Conservation (phyloP, 176 grass and related monocot genomes). For the Ensete glaucum region DNA sequence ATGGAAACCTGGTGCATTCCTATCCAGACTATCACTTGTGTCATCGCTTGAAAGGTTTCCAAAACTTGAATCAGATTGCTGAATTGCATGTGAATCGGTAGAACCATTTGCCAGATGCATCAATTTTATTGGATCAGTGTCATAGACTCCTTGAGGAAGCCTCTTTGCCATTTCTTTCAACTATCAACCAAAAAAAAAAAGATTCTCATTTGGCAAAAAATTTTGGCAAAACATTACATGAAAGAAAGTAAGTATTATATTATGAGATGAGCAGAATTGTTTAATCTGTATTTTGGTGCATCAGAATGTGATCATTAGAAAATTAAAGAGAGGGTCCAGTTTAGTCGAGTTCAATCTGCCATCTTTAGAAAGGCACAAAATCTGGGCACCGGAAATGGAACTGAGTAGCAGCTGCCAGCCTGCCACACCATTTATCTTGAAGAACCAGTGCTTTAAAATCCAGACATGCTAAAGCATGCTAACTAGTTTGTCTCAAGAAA, state of each 20-base stretch:
- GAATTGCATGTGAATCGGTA: background rate
- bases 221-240: background rate
- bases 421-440: background rate
- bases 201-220: background rate
- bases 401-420: background rate
- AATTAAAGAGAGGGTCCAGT: background rate
- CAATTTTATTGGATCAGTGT: constrained; percentile 23
- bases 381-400: background rate
- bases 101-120: constrained; percentile 27
- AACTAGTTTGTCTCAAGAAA: background rate
- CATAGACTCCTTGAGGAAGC: constrained; percentile 37
- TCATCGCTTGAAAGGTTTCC: constrained; percentile 22
- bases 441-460: background rate
- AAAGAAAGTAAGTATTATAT: background rate
- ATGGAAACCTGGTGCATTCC: constrained; percentile 8
- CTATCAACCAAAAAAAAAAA: constrained; percentile 25
- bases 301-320: background rate
- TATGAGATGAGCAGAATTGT: background rate
- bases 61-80: constrained; percentile 26
- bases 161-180: constrained; percentile 85
- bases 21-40: constrained; percentile 12
- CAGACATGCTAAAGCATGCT: background rate
- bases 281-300: background rate
- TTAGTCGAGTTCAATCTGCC: background rate
- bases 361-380: background rate